Base-by-base conservation (phyloP, 1,284 basidiomycete genomes). In the Abortiporus biennis region DNA sequence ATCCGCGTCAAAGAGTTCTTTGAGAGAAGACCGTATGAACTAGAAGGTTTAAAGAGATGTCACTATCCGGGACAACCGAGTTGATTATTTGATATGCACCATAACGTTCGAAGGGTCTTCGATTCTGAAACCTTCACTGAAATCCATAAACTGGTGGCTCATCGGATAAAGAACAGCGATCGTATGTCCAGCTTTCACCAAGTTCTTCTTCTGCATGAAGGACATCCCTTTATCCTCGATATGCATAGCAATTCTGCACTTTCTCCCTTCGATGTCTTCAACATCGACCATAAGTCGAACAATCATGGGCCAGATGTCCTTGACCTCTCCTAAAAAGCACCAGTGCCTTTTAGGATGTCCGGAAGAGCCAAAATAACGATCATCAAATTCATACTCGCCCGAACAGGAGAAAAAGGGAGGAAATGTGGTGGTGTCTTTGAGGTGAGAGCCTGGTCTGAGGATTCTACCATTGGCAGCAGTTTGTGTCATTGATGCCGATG, bases 381-480 rank as follows among this genome's bases (percentile, higher is more conserved):
- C 5, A 15, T 38, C 31, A 6, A 43, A 13, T 11, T 43, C 37
- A 30, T 39, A 8, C 15, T 43, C 42, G 32, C 22, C 17, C 16
- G 45, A 42, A 36, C 45, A 43, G 22, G 36, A 38, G 21, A 13
- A 16, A 29, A 40, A 44, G 3, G 33, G 4, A 31, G 42, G 38
- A 29, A 44, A 44, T 3, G 43, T 34, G 6, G 27, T 16, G 22
- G 31, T 37, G 40, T 47, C 38, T 11, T 37, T 23, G 11, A 47
- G 37, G 31, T 47, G 21, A 12, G 40, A 44, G 27, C 37, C 37
- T n/a, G n/a, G n/a, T n/a, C n/a, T n/a, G n/a, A n/a, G n/a, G n/a
- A n/a, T n/a, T n/a, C n/a, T n/a, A n/a, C n/a, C n/a, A n/a, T n/a
- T n/a, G n/a, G n/a, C n/a, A n/a, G n/a, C n/a, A n/a, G n/a, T n/a